These are phyloP conservation scores for Trichomonas tenax DNA, from an alignment of 208 protist genomes.

Conservation along the genomic window DNA sequence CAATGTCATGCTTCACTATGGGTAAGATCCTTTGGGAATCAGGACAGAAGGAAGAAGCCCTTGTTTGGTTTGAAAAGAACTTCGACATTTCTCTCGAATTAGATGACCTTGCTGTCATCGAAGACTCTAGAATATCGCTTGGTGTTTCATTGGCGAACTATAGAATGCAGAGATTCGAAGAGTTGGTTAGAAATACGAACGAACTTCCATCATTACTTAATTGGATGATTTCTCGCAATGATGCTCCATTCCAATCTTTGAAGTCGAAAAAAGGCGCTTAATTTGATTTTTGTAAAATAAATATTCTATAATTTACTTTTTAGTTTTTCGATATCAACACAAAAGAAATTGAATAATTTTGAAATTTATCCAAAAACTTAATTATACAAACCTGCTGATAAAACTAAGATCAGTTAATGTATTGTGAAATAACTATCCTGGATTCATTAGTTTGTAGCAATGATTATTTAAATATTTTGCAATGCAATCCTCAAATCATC, in stretches of 20 bases:
- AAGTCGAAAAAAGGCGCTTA: background rate
- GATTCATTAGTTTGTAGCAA: too few relatives aligned
- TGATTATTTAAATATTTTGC: too few relatives aligned
- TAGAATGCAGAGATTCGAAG: slow-evolving; percentile 11
- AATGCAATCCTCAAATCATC: too few relatives aligned
- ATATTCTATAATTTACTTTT: too few relatives aligned
- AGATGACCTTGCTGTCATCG: background rate
- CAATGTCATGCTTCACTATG: slow-evolving; percentile 8
- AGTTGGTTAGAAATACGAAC: background rate
- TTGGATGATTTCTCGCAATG: background rate
- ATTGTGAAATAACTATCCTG: too few relatives aligned
- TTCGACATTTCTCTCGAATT: slow-evolving; percentile 15
- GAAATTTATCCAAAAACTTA: too few relatives aligned
- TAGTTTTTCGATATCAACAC: too few relatives aligned
- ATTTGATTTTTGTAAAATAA: too few relatives aligned
- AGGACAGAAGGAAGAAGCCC: background rate
- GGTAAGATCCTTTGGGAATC: slow-evolving; percentile 19
- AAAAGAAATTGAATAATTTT: too few relatives aligned
- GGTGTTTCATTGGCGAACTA: background rate
- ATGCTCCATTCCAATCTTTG: background rate
- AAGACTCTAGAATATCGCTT: background rate
- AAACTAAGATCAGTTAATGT: too few relatives aligned
- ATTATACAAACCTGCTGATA: too few relatives aligned
- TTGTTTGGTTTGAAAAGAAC: slow-evolving; percentile 1
- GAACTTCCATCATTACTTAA: background rate